Evolutionary conservation across 2,329 filamentous ascomycete species (phyloP), one percentile per base, ranked within the genome.

Genomic region (Cladosporium sp.): DNA sequence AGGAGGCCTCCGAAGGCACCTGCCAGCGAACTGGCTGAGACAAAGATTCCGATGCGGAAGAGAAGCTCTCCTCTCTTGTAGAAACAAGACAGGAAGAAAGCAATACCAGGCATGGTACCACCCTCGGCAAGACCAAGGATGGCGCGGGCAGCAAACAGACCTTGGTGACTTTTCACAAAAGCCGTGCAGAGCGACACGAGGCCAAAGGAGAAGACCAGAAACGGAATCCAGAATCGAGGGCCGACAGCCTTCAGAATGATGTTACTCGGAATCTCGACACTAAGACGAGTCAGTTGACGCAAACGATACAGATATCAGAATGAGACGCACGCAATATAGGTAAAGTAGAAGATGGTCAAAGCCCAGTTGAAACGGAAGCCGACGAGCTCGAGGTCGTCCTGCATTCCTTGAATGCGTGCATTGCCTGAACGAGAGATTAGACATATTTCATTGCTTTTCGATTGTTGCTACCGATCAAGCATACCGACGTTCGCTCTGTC

Each of bases 61-160:
- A 59, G 56, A 2, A 61, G 48, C 51, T 62, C 60, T 8, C 54
- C 52, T 3, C 60, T 53, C 46, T 57, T 58, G 53, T 61, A 61
- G 43, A 58, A 60, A 34, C 51, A 55, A 5, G 53, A 54, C 19
- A 61, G 37, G 54, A 60, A 59, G 45, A 71, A 43, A 74, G 65
- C 73, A 76, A 60, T 59, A 10, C 66, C 68, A 60, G 35, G 69
- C 52, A 77, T 77, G 0, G 90, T 75, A 5, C 87, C 87, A 9
- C 87, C 75, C 67, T 92, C 88, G n/a, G 79, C 78, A 32, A 89
- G 72, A 19, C 86, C 86, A 1, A 90, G 74, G 63, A 87, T 89
- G 58, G 69, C 72, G 3, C 72, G 65, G 0, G 56, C 56, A 10
- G 55, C 59, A 33, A 49, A 56, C 3, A 59, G 40, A 10, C 56